phyloP scores from a whole-genome alignment of 306 rosid species.

The Vigna trinervia region DNA sequence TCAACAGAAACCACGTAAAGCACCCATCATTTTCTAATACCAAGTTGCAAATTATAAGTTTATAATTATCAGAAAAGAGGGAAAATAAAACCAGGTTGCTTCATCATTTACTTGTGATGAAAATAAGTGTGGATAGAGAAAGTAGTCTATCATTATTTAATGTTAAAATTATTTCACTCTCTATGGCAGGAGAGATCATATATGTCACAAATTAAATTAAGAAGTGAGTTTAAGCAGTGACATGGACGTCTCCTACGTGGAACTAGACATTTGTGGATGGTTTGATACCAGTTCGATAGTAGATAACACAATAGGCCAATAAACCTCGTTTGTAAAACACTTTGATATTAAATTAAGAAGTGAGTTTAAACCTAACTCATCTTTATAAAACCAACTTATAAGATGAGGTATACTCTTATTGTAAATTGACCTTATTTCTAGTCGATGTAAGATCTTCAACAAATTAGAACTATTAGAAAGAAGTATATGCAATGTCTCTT shows the following conservation, averaged over 20 bases:
- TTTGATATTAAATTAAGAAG: too few relatives aligned
- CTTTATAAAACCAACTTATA: too few relatives aligned
- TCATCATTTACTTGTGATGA: conserved; percentile 2
- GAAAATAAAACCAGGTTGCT: background rate
- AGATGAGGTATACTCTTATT: too few relatives aligned
- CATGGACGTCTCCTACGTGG: too few relatives aligned
- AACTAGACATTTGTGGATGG: too few relatives aligned
- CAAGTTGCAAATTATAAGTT: background rate
- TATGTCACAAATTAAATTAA: background rate
- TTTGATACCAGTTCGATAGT: too few relatives aligned
- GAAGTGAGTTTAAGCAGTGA: too few relatives aligned
- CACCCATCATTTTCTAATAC: conserved; percentile 7
- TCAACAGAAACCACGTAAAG: conserved; percentile 14
- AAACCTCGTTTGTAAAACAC: too few relatives aligned
- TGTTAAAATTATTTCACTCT: conserved; percentile 1
- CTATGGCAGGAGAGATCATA: background rate
- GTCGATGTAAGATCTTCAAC: too few relatives aligned
- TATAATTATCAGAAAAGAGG: background rate
- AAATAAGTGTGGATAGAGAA: conserved; percentile 1
- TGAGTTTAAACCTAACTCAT: too few relatives aligned
- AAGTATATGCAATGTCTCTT: background rate
- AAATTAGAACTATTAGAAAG: background rate
- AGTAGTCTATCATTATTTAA: background rate
- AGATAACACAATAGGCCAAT: too few relatives aligned
- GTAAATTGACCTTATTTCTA: too few relatives aligned